phyloP scores from a whole-genome alignment of 176 grass and related monocot species.

The Ensete ventricosum region DNA sequence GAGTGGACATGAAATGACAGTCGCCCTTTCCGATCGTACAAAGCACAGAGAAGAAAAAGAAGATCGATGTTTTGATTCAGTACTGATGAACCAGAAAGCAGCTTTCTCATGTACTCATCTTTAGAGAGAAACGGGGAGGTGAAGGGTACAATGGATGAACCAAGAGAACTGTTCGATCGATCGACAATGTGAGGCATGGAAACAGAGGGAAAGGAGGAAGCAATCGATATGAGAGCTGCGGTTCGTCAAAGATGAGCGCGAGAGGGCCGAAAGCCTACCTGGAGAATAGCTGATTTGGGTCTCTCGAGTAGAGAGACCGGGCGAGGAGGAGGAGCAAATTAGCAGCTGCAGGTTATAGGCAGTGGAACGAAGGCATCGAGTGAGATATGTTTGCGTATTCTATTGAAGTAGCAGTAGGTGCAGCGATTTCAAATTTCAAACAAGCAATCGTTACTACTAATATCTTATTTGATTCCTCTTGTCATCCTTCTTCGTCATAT shows the following conservation, averaged over 20 bases:
- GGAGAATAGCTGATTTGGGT: neutral
- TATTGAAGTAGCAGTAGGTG: neutral
- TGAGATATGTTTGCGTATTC: neutral
- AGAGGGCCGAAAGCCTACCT: neutral
- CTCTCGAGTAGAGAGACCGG: neutral
- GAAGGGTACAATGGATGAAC: neutral
- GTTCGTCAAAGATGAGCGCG: no score
- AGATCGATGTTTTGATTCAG: neutral
- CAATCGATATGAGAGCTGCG: no score
- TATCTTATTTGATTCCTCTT: neutral
- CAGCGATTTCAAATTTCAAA: constrained; percentile 8
- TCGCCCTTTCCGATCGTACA: neutral
- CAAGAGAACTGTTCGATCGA: neutral
- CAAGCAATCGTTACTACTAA: neutral
- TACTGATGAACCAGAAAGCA: neutral
- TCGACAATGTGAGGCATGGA: neutral
- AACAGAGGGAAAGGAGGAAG: no score
- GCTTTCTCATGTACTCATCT: neutral
- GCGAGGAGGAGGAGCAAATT: neutral
- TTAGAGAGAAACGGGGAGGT: neutral
- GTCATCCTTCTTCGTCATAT: neutral
- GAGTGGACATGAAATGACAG: no score
- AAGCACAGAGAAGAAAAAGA: neutral
- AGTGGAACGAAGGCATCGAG: neutral
- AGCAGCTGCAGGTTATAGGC: neutral